phyloP scores from a whole-genome alignment of 352 stramenopile genomes.

The Phytopythium sindhum region DNA sequence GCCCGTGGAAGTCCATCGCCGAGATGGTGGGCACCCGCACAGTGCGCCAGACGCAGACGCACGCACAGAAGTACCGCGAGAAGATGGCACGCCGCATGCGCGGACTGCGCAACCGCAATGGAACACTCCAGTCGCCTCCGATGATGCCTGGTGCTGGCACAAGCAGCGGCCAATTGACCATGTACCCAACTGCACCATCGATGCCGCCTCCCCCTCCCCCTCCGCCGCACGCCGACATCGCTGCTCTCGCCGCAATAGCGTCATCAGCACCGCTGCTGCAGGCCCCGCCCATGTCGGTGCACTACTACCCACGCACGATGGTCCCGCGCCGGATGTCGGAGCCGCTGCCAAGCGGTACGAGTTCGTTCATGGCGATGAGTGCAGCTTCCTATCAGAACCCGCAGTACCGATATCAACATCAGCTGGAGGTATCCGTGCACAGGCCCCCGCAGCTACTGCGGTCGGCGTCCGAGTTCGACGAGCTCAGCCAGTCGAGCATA shows the following conservation, averaged over 20 bases:
- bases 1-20: conserved; percentile 61
- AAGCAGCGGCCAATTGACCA: neutral
- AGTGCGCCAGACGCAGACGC: conserved; percentile 64
- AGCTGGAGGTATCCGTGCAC: conserved; percentile 8
- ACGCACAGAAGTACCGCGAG: conserved; percentile 67
- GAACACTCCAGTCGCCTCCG: conserved; percentile 41
- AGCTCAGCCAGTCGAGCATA: conserved; percentile 36
- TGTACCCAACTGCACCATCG: neutral
- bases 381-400: conserved; percentile 3
- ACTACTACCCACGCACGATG: conserved; percentile 1
- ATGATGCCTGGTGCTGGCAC: conserved; percentile 6
- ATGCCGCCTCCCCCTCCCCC: neutral
- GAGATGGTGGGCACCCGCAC: conserved; percentile 65
- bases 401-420: conserved; percentile 11
- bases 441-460: conserved; percentile 13
- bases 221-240: conserved; percentile 2
- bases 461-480: conserved; percentile 31
- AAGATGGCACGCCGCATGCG: conserved; percentile 56
- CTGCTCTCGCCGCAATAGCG: conserved; percentile 13
- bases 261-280: neutral
- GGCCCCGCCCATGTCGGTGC: neutral
- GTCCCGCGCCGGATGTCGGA: neutral
- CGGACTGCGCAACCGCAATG: conserved; percentile 62
- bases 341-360: neutral
- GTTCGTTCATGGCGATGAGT: neutral